Evolutionary conservation across 129 eudicot genomes (phyloP), one percentile per base, ranked within the genome.

Genomic region (Tagetes erecta): DNA sequence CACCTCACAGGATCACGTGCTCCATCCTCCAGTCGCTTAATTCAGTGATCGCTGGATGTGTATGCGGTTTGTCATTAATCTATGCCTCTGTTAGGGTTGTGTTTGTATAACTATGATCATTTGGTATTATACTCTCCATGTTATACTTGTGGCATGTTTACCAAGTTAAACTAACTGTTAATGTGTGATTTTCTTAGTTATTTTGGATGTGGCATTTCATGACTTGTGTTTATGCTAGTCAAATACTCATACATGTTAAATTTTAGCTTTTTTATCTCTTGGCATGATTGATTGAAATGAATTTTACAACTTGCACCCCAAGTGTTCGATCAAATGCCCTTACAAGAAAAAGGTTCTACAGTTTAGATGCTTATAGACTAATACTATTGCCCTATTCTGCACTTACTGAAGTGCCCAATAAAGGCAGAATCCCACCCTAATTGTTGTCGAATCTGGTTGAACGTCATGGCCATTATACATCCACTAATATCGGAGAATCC

Each of bases 21-120:
- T 93, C 39, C 98, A 85, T 68, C 96, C 98, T 9, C 98, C 98
- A 57, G 98, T 90, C 13, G 98, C 98, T 76, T 93, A 84, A 82
- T 75, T 69, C 70, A 68, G 78, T 65, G 8, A 42, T 67, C 39
- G 2, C 62, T 68, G 62, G 70, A 57, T 45, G 74, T 68, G 55
- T 74, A 55, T 38, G 57, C 68, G 49, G 60, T 65, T 72, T 79
- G 73, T 78, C 82, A 64, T 79, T 72, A 66, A 79, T 64, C 42
- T 78, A 71, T 78, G 67, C 51, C 73, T 70, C 67, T 50, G 62
- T 71, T 53, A 72, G 78, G 78, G 64, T 79, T 79, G 31, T 51
- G 76, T 63, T 51, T 78, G 67, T 78, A 45, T 53, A 71, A 71
- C 64, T 52, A 51, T 64, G 47, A 37, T 78, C 59, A 50, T 49